Evolutionary conservation across 1,284 basidiomycete genomes (phyloP).

Genomic region (Ustilago crameri): DNA sequence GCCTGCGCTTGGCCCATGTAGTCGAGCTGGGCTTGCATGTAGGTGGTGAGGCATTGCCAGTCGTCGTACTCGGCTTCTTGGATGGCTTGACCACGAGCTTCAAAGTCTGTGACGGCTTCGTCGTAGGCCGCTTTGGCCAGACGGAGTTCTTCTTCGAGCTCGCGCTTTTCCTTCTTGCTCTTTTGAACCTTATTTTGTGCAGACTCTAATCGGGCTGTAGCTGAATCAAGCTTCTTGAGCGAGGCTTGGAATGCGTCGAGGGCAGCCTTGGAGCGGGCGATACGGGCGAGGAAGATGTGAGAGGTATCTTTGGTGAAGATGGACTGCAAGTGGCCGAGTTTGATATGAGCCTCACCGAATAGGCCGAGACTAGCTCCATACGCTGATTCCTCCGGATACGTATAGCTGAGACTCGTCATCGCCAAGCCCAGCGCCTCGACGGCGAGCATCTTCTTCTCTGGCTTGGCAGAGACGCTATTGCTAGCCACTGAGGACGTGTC

Average conservation of each 20-base stretch:
- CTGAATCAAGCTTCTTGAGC: slow-evolving; percentile 52
- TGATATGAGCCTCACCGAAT: slow-evolving; percentile 41
- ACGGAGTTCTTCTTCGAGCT: slow-evolving; percentile 59
- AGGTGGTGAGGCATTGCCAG: slow-evolving; percentile 45
- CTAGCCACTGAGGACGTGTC: slow-evolving; percentile 26
- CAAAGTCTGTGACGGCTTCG: slow-evolving; percentile 55
- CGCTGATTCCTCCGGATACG: slow-evolving; percentile 22
- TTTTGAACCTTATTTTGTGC: slow-evolving; percentile 58
- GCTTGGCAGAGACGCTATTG: slow-evolving; percentile 18
- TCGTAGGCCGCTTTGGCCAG: slow-evolving; percentile 57
- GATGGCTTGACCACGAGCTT: slow-evolving; percentile 48
- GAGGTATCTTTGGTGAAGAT: slow-evolving; percentile 46
- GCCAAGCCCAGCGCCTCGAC: slow-evolving; percentile 50
- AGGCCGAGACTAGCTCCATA: slow-evolving; percentile 36
- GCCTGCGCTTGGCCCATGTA: slow-evolving; percentile 51
- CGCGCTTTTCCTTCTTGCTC: slow-evolving; percentile 62
- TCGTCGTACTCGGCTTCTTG: slow-evolving; percentile 55
- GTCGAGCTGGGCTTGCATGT: slow-evolving; percentile 55
- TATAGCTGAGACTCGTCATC: slow-evolving; percentile 33
- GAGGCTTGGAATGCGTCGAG: slow-evolving; percentile 44
- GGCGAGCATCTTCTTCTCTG: slow-evolving; percentile 40
- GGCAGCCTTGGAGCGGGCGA: slow-evolving; percentile 44
- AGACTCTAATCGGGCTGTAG: slow-evolving; percentile 44
- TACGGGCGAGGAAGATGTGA: slow-evolving; percentile 45
- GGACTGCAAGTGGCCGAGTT: slow-evolving; percentile 40